A percentile compares a stretch with the other conserved stretches of the same genome.
Conservation (phyloP, 306 rosid genomes). For the Fragaria vesca region DNA sequence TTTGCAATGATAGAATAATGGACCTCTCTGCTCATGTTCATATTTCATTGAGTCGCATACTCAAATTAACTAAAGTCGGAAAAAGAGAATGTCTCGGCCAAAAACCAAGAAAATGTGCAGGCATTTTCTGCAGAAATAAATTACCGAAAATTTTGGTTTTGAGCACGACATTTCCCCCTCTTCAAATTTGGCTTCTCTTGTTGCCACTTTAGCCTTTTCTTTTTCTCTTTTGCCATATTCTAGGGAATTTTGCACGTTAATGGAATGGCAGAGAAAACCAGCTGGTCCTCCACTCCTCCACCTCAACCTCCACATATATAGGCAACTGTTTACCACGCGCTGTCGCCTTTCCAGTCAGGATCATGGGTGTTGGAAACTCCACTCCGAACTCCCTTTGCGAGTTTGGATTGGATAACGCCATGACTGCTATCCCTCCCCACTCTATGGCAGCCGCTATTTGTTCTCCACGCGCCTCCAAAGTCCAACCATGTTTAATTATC, state of each 20-base stretch:
- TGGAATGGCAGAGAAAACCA: constrained; percentile 1
- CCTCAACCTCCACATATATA: background rate
- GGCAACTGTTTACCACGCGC: background rate
- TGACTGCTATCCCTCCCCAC: background rate
- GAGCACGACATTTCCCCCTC: background rate
- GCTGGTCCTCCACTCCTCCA: constrained; percentile 8
- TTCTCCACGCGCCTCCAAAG: constrained; percentile 10
- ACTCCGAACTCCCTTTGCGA: background rate
- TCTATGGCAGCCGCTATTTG: background rate
- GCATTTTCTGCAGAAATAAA: too few species aligned
- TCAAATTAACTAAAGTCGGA: too few species aligned
- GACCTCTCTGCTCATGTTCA: too few species aligned
- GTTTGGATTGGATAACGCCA: background rate
- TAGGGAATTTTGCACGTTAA: background rate
- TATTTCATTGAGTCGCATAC: too few species aligned
- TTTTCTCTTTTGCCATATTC: background rate
- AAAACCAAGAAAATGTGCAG: too few species aligned
- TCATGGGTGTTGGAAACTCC: constrained; percentile 13
- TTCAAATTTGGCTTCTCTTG: background rate
- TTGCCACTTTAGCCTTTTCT: background rate
- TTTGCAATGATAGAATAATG: background rate
- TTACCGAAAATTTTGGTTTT: too few species aligned
- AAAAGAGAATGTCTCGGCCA: too few species aligned
- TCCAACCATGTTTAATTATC: background rate
- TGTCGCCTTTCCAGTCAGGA: constrained; percentile 2